Percentiles rank a stretch among this genome's conserved stretches.
Evolutionary conservation across 2,329 filamentous ascomycete genomes (phyloP).

Genomic region (Penicillium sp.): DNA sequence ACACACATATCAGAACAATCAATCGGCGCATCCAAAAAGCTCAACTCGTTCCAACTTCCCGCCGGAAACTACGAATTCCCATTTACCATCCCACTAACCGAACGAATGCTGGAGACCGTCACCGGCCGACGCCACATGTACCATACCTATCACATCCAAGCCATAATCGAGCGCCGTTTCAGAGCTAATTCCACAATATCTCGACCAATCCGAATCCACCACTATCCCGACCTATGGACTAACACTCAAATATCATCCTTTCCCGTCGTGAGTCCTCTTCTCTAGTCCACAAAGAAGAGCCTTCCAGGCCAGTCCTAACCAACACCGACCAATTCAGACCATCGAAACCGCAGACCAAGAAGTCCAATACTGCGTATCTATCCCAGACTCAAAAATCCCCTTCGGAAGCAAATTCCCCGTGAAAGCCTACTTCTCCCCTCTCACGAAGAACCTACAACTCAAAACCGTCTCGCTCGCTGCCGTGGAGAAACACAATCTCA

Average conservation of each 20-base stretch:
- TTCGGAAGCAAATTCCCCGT: constrained; percentile 26
- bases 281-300: fast-evolving
- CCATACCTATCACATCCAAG: constrained; percentile 23
- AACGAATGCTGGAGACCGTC: constrained; percentile 15
- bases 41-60: constrained; percentile 20
- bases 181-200: constrained; percentile 20
- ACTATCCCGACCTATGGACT: not conserved
- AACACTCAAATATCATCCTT: constrained; percentile 2
- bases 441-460: constrained; percentile 15
- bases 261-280: not conserved
- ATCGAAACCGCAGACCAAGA: constrained; percentile 12
- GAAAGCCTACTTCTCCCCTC: constrained; percentile 21
- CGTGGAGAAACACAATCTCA: constrained; percentile 20
- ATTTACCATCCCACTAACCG: constrained; percentile 20
- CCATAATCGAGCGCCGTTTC: constrained; percentile 16
- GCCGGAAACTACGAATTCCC: constrained; percentile 26
- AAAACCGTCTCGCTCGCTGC: constrained; percentile 13
- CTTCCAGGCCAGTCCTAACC: not conserved
- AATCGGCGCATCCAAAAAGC: constrained; percentile 19
- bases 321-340: constrained; percentile 6
- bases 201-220: constrained; percentile 19
- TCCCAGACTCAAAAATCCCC: constrained; percentile 20
- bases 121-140: constrained; percentile 15
- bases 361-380: constrained; percentile 23
- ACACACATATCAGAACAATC: constrained; percentile 19